These are phyloP conservation scores for Lactarius trivialis DNA, from an alignment of 768 basidiomycete species.

Conservation along the genomic window DNA sequence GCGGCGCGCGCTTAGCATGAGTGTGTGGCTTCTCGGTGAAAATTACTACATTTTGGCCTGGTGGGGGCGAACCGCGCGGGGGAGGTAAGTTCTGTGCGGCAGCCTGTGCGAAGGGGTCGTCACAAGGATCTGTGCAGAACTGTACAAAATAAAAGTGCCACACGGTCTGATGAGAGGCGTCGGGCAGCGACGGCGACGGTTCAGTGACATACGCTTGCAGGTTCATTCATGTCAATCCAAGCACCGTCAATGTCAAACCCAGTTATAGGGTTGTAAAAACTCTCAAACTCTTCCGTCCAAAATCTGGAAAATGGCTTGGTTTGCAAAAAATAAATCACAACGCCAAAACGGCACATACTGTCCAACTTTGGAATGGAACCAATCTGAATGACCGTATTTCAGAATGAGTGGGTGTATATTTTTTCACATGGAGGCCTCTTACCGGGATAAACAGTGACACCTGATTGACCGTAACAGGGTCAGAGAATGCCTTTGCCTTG, in stretches of 20 bases:
- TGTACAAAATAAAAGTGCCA: slow-evolving; percentile 23
- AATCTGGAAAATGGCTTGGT: slow-evolving; percentile 32
- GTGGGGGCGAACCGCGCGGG: slow-evolving; percentile 41
- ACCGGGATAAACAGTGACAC: slow-evolving; percentile 55
- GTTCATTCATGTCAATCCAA: slow-evolving; percentile 78
- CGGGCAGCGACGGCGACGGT: not conserved
- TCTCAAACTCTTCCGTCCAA: slow-evolving; percentile 56
- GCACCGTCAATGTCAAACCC: slow-evolving; percentile 64
- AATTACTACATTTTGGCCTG: slow-evolving; percentile 48
- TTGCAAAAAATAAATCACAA: not conserved
- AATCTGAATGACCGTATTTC: slow-evolving; percentile 35
- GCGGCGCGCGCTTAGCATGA: slow-evolving; percentile 26
- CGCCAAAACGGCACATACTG: slow-evolving; percentile 33
- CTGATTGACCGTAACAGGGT: slow-evolving; percentile 24
- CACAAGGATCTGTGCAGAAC: slow-evolving; percentile 61
- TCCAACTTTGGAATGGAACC: slow-evolving; percentile 51
- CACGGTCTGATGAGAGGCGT: not conserved
- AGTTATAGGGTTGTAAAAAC: slow-evolving; percentile 46
- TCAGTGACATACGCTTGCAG: slow-evolving; percentile 45
- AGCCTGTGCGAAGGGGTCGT: slow-evolving; percentile 54
- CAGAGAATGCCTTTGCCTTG: not conserved
- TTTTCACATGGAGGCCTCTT: slow-evolving; percentile 12
- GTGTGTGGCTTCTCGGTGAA: slow-evolving; percentile 31
- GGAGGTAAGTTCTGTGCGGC: slow-evolving; percentile 48
- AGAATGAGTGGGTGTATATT: not conserved